Conservation (phyloP, 106 monocot genomes). For the Allium sativum region DNA sequence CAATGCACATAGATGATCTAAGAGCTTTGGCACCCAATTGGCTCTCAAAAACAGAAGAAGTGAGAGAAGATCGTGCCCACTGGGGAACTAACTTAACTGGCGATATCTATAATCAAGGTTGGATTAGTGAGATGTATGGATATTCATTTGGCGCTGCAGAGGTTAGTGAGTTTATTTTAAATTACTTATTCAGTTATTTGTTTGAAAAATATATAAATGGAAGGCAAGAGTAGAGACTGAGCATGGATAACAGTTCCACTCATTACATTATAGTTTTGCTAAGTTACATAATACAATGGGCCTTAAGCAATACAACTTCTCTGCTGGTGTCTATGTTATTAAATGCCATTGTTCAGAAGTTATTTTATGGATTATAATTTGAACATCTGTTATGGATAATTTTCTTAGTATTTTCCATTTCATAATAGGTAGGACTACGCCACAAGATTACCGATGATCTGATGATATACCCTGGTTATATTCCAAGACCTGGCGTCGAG, state of each 20-base stretch:
- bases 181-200: no score
- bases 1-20: conserved; percentile 93
- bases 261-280: no score
- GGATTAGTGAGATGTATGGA: conserved; percentile 99
- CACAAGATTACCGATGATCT: conserved; percentile 92
- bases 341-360: no score
- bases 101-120: conserved; percentile 84
- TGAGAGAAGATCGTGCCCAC: conserved; percentile 76
- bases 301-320: no score
- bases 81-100: conserved; percentile 96
- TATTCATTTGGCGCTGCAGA: conserved; percentile 99
- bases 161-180: conserved; percentile 26
- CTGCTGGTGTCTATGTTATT: no score
- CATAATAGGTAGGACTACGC: conserved; percentile 76
- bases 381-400: no score
- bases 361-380: no score
- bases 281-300: no score
- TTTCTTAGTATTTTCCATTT: background rate
- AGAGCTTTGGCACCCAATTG: conserved; percentile 81
- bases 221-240: no score
- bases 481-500: conserved; percentile 55
- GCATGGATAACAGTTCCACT: no score
- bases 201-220: no score
- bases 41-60: conserved; percentile 98
- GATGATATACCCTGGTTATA: conserved; percentile 97